Conservation (phyloP, 768 basidiomycete species). For the Cyclocybe cylindracea region DNA sequence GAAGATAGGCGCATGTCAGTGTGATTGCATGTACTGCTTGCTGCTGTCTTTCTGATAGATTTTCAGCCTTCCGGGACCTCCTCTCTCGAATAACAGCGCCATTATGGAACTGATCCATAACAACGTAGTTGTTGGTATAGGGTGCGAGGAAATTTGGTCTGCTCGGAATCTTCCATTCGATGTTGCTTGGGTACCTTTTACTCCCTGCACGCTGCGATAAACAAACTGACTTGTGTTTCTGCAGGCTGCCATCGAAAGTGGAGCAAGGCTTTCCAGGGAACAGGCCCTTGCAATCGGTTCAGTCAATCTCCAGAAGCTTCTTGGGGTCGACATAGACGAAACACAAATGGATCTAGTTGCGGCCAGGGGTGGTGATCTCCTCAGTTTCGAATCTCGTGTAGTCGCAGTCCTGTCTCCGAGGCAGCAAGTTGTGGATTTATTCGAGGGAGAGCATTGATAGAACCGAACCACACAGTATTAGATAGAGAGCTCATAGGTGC, state of each 20-base stretch:
- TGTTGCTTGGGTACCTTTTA: slow-evolving; percentile 70
- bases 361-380: slow-evolving; percentile 51
- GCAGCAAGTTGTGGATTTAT: slow-evolving; percentile 39
- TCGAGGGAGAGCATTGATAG: slow-evolving; percentile 3
- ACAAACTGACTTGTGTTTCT: not conserved
- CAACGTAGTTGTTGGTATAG: slow-evolving; percentile 74
- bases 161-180: slow-evolving; percentile 82
- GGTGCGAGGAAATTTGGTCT: slow-evolving; percentile 63
- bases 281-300: slow-evolving; percentile 49
- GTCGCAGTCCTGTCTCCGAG: slow-evolving; percentile 54
- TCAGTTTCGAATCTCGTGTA: slow-evolving; percentile 48
- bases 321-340: slow-evolving; percentile 34
- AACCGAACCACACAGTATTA: no score
- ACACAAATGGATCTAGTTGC: slow-evolving; percentile 57
- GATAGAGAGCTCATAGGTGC: no score
- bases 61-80: slow-evolving; percentile 66
- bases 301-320: slow-evolving; percentile 41
- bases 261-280: slow-evolving; percentile 38
- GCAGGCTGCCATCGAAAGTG: slow-evolving; percentile 47
- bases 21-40: not conserved
- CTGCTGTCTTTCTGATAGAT: not conserved
- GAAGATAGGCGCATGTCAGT: slow-evolving; percentile 66
- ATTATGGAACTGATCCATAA: slow-evolving; percentile 64
- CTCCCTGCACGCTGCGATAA: not conserved
- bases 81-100: slow-evolving; percentile 54